phyloP scores from a whole-genome alignment of 352 stramenopile genomes.

The Thalassiosira pacifica region DNA sequence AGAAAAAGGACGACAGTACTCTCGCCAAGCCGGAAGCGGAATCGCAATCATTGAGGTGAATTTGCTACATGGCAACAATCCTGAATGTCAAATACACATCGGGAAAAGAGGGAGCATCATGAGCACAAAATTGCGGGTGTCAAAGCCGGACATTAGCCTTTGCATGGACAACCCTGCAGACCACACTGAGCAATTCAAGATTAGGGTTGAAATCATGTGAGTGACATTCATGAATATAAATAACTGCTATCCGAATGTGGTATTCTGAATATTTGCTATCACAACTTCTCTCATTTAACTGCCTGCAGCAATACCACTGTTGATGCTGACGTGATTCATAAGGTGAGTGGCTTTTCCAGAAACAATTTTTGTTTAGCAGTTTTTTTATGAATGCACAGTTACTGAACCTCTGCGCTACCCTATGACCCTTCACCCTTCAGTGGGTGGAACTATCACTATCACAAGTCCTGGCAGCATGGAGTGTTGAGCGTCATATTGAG shows the following conservation, averaged over 20 bases:
- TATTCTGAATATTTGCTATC: no score
- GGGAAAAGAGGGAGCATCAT: conserved; percentile 28
- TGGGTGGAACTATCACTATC: conserved; percentile 78
- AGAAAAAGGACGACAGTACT: conserved; percentile 59
- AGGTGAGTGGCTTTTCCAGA: conserved; percentile 44
- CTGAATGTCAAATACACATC: conserved; percentile 40
- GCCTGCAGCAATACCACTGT: conserved; percentile 79
- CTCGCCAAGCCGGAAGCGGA: conserved; percentile 63
- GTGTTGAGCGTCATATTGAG: conserved; percentile 74
- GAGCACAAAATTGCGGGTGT: conserved; percentile 38
- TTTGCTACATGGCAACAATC: conserved; percentile 43
- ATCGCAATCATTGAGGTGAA: conserved; percentile 83
- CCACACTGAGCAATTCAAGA: conserved; percentile 54
- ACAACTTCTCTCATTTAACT: no score
- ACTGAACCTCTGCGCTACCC: no score
- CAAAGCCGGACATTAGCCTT: conserved; percentile 49
- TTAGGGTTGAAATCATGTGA: conserved; percentile 76
- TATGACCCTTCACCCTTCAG: conserved; percentile 29
- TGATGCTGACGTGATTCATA: conserved; percentile 73
- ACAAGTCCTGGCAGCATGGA: conserved; percentile 77
- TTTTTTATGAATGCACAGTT: no score
- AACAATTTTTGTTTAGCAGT: background rate
- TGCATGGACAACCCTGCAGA: conserved; percentile 7
- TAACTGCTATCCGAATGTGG: no score
- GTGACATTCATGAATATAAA: no score